Base-by-base conservation (phyloP, 2,329 filamentous ascomycete genomes). In the Aureobasidium pullulans region DNA sequence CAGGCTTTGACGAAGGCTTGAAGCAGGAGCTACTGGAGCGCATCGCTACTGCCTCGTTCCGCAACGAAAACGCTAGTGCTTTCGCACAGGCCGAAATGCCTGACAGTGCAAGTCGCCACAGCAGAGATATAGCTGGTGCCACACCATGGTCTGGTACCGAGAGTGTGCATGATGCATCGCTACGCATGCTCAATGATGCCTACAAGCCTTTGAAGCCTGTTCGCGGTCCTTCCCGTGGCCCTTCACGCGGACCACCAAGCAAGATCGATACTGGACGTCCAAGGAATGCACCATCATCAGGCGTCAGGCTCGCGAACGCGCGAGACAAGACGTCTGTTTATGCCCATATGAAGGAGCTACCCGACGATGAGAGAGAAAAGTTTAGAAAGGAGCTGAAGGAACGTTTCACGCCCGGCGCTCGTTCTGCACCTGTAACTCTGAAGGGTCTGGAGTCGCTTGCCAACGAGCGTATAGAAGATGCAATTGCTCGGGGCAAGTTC, bases 391-490 rank as follows among this genome's bases (percentile, higher is more conserved):
- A 94, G 69, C 81, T 97, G 61, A 86, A 87, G 39, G 91, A 96
- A 60, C 82, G 92, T 1, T 96, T 97, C 66, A 77, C 82, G 15
- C 86, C 92, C 0, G 83, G 81, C 1, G 87, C 85, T 3, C 81
- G 90, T 48, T 78, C 84, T 0, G 82, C 95, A 72, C 90, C 92
- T 1, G 87, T 85, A 59, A 85, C 89, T 0, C 76, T 97, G 1
- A 82, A 87, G 36, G 94, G 92, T 0, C 77, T 99, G 13, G 82
- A 87, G 4, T 88, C 88, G 0, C 74, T 97, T 53, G 94, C 94
- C 1, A 96, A 97, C 70, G 87, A 96, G 73, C 79, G 87, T 23
- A 97, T 99, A 62, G 93, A 96, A 71, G 87, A 96, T 69, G 94
- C 94, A 6, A 96, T 97, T 67, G 88, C 90, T 1, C 79, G 91